Evolutionary conservation across 2,329 filamentous ascomycete genomes (phyloP), one percentile per base, ranked within the genome.

Genomic region (Dactylellina leptospora): DNA sequence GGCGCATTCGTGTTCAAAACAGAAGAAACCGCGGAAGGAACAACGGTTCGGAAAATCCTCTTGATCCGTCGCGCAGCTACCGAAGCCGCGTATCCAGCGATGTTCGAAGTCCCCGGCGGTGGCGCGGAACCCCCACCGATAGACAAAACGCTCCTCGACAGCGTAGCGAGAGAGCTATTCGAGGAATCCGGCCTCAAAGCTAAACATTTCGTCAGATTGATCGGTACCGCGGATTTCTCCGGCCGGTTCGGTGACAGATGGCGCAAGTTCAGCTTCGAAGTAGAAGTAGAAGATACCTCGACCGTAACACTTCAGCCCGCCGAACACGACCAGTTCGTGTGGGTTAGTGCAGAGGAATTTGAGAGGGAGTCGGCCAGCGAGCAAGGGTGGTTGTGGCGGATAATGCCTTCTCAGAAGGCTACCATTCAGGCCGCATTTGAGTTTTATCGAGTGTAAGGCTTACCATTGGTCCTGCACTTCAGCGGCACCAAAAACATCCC

Each of bases 31-130:
- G 33, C 45, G 33, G n/a, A n/a, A n/a, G n/a, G n/a, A n/a, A n/a
- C n/a, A n/a, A 16, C 36, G 5, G 23, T 18, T n/a, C 38, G 25
- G n/a, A 27, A 62, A 3, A 76, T 82, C 56, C 80, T 84, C 9
- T 78, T 84, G 22, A 77, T 84, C n/a, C 82, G 82, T 55, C 81
- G 82, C 60, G 76, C 81, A 25, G 50, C 75, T 1, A 75, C 76
- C n/a, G 82, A 84, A 69, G 77, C 78, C 1, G 61, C 75, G 1
- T 80, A 78, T 66, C 79, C 80, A 0, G 77, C 78, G 4, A 77
- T 76, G 66, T 83, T 84, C 84, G 84, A 86, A 74, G 79, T 83
- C 0, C 84, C 84, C 2, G 84, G 84, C 4, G 84, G 84, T 1
- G 81, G 80, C 10, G 79, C 80, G 25, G 84, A 85, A 53, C 18